Evolutionary conservation across 306 rosid species (phyloP), one percentile per base, ranked within the genome.

Genomic region (Trifolium pratense): DNA sequence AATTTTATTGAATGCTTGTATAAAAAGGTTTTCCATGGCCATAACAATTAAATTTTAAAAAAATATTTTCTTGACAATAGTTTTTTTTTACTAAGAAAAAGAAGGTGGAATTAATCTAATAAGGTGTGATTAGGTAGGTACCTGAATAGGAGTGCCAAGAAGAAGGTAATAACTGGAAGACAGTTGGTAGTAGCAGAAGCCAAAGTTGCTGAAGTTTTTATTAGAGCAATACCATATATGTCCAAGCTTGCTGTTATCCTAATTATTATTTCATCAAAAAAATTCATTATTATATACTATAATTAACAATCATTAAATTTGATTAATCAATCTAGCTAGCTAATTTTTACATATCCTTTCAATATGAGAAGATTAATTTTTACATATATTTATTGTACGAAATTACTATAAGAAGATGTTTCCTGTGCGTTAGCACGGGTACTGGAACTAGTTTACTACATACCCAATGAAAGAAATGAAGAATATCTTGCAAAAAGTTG

Each of bases 161-260:
- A 80, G 81, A 92, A 92, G 21, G 98, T 92, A 12, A 88, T 90
- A 63, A 83, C 97, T 0, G 97, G 98, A 79, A 92, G 96, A 56
- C 84, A 86, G 51, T 92, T 92, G 11, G 93, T 45, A 6, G 87
- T 83, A 18, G 98, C 89, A 60, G 98, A 89, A 61, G 94, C 97
- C 57, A 92, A 84, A 68, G 88, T 88, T 63, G 97, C 92, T 0
- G 94, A 84, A 15, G 97, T 90, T 74, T 86, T 87, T 42, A 61
- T 61, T 64, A 90, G 84, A 2, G 83, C 97, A 23, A 88, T 26
- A 18, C 94, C 92, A 69, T 88, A 75, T 25, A 82, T 16, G 73
- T 90, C 82, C 81, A 87, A 82, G 79, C 88, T 89, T 45, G 76
- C 14, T 1, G 92, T 85, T 6, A 84, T 86, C 85, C 97, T 56